Evolutionary conservation across 169 alveolate genomes (phyloP), one percentile per base, ranked within the genome.

Genomic region (Theileria annulata): DNA sequence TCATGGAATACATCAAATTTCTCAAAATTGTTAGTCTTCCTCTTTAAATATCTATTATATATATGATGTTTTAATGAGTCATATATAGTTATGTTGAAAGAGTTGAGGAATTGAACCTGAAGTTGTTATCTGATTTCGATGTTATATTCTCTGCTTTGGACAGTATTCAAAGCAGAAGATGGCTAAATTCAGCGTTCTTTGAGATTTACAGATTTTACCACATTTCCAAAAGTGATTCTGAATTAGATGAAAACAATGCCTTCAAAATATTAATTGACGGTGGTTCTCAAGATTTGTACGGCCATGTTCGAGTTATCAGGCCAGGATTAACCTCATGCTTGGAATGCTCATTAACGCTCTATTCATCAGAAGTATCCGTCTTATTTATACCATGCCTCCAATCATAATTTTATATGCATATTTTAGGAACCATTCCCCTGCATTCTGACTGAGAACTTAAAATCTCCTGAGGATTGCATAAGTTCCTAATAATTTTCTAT

Each of bases 211-310:
- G 62, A 0, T 27, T 54, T 15, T 28, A 21, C 47, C 6, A 42
- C 13, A 42, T 42, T 23, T 59, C 31, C 3, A 15, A 56, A 48
- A 13, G 59, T 23, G 27, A 42, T 42, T 42, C 51, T 3, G 62
- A 60, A 19, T 28, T 17, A 27, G 33, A 9, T 13, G 82, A 60
- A 67, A 23, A 33, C 6, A 51, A 42, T 42, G 13, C 54, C 8
- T 42, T 51, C 6, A 81, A 80, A 33, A 35, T 83, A 33, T 73
- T 79, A 42, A 75, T 88, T 35, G 93, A 88, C 74, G 91, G 93
- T 6, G 93, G 93, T 17, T 84, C 89, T 23, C 91, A 88, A 63
- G 89, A 80, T 19, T 74, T 88, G 27, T 80, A 76, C 13, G 93
- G 91, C 15, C 88, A 77, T 54, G 80, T 84, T 35, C 78, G 89